Evolutionary conservation across 371 early-diverging fungal genomes (phyloP).

Genomic region (Enterocytospora artemiae): DNA sequence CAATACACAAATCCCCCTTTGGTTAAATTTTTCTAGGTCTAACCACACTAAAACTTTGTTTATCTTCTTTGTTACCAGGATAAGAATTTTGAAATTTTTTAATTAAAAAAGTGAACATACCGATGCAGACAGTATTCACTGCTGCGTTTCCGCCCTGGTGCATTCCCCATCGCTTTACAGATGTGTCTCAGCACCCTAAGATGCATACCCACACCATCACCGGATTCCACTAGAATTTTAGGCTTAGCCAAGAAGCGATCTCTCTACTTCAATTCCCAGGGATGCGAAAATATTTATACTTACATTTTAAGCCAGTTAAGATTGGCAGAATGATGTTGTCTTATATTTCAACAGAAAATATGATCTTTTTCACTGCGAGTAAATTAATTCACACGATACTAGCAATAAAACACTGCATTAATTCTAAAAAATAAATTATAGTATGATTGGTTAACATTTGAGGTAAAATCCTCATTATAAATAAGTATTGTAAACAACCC

Average conservation of each 20-base stretch:
- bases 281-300: neutral
- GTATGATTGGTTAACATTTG: too few species aligned
- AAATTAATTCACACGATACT: too few species aligned
- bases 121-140: slow-evolving; percentile 28
- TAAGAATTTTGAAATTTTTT: too few species aligned
- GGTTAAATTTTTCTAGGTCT: too few species aligned
- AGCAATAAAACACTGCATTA: too few species aligned
- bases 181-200: slow-evolving; percentile 1
- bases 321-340: neutral
- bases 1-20: too few species aligned
- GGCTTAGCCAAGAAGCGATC: neutral
- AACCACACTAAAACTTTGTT: too few species aligned
- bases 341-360: neutral
- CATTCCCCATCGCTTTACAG: slow-evolving; percentile 28
- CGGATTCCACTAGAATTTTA: neutral
- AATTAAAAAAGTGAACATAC: neutral
- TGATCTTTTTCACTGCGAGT: too few species aligned
- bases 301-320: neutral
- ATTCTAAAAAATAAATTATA: too few species aligned
- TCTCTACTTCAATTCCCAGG: neutral
- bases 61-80: too few species aligned
- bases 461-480: too few species aligned
- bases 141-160: slow-evolving; percentile 35
- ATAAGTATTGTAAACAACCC: too few species aligned
- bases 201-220: neutral